Base-by-base conservation (phyloP, 73 alveolate species). In the Symbiodinium pilosum region DNA sequence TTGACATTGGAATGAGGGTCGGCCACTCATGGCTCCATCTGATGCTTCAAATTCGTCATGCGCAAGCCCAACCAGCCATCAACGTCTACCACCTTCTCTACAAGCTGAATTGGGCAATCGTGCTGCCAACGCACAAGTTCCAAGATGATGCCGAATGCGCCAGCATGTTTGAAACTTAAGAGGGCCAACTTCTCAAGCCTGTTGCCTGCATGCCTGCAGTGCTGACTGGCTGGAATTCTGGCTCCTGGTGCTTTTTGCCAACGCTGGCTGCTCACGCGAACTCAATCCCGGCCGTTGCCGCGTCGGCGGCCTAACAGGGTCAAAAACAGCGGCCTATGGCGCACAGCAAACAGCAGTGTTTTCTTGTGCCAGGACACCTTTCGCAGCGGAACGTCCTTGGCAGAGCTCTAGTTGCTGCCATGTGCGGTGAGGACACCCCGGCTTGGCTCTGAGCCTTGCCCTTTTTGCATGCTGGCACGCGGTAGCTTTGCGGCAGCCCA, bases 401-500 rank as follows among this genome's bases (percentile, higher is more conserved):
- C 77, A 64, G 38, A 21, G 77, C 38, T 3, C 2, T n/a, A n/a
- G n/a, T n/a, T n/a, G n/a, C 26, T 6, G 71, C 32, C 77, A 36
- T 14, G 28, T 2, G 34, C 32, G 6, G 39, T 64, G 77, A 64
- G 36, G 40, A 9, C 59, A 14, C 59, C 26, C 71, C 7, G 71
- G 28, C 77, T 64, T 64, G 77, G 77, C 32, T 21, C 77, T 36
- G 77, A 64, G 16, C 16, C 41, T 64, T 64, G 77, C 38, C 40
- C 77, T 36, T 64, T 64, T 36, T 64, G 77, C 9, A 36, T 64
- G 30, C 8, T 6, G 59, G n/a, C n/a, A 54, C 77, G 77, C 28
- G 77, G 77, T 64, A 64, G 77, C 77, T 14, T 26, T 24, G 77
- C 77, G 28, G 77, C 77, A 64, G 77, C 77, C 77, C 77, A 64